Conservation (phyloP, 441 rosid genomes). For the Eruca vesicaria region DNA sequence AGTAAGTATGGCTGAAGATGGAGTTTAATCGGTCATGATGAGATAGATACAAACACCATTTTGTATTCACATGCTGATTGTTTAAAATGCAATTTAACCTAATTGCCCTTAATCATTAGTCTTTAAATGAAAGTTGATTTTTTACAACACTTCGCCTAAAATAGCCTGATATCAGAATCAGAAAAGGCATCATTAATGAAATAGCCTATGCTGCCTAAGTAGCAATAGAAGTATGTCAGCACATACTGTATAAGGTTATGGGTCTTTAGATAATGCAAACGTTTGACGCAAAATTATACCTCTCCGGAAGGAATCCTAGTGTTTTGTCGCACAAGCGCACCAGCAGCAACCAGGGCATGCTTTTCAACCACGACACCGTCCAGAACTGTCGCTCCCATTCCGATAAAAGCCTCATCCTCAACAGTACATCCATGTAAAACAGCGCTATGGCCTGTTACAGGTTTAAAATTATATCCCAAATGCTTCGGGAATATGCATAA, state of each 20-base stretch:
- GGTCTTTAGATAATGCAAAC: background rate
- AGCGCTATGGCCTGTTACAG: constrained; percentile 83
- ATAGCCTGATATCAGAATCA: background rate
- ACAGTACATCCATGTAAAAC: constrained; percentile 96
- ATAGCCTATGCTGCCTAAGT: constrained; percentile 6
- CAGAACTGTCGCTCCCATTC: constrained; percentile 92
- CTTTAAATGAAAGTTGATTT: background rate
- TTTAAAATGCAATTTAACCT: background rate
- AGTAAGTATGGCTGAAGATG: background rate
- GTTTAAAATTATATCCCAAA: constrained; percentile 25
- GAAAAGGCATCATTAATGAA: background rate
- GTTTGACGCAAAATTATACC: constrained; percentile 41
- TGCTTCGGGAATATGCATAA: background rate
- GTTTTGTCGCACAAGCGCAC: constrained; percentile 94
- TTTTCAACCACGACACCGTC: constrained; percentile 89
- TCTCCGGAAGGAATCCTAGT: constrained; percentile 82
- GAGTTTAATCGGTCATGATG: background rate
- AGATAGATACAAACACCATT: background rate
- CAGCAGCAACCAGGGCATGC: constrained; percentile 94
- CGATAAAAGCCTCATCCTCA: constrained; percentile 88
- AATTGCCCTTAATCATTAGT: background rate
- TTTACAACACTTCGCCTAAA: background rate
- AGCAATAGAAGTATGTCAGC: constrained; percentile 3
- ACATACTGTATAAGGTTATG: background rate
- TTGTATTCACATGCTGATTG: constrained; percentile 1